Evolutionary conservation across 257 asterid species (phyloP).

Genomic region (Ballota nigra): DNA sequence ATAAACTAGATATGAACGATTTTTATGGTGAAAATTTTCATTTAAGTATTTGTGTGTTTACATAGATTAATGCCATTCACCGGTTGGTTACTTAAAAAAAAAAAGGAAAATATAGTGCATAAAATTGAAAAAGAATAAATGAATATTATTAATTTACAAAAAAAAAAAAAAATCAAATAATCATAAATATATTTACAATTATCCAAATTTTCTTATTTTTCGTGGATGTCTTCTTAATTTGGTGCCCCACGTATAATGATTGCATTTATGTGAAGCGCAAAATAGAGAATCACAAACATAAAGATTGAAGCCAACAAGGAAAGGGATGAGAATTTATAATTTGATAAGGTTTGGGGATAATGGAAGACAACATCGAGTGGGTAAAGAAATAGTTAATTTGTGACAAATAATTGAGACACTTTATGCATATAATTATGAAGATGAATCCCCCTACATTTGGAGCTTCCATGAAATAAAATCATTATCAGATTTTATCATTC

Average conservation of each 20-base stretch:
- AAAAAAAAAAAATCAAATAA: too few species aligned
- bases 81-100: too few species aligned
- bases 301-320: slow-evolving; percentile 1
- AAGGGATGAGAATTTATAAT: slow-evolving; percentile 7
- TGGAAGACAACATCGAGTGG: slow-evolving; percentile 41
- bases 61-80: too few species aligned
- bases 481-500: slow-evolving; percentile 3
- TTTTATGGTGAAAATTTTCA: too few species aligned
- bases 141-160: too few species aligned
- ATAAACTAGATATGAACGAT: too few species aligned
- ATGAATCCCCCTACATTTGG: slow-evolving; percentile 38
- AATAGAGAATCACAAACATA: not conserved
- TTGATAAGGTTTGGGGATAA: slow-evolving; percentile 30
- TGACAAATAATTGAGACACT: slow-evolving; percentile 32
- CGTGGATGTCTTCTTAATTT: not conserved
- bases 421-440: slow-evolving; percentile 24
- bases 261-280: slow-evolving; percentile 6
- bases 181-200: too few species aligned
- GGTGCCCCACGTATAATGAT: not conserved
- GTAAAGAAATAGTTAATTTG: slow-evolving; percentile 10
- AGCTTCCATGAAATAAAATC: slow-evolving; percentile 17
- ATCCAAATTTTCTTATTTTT: too few species aligned
- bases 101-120: too few species aligned
- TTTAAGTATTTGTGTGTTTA: too few species aligned
- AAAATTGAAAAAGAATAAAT: too few species aligned